phyloP scores from a whole-genome alignment of 208 protist species.

The Acanthamoeba quina region DNA sequence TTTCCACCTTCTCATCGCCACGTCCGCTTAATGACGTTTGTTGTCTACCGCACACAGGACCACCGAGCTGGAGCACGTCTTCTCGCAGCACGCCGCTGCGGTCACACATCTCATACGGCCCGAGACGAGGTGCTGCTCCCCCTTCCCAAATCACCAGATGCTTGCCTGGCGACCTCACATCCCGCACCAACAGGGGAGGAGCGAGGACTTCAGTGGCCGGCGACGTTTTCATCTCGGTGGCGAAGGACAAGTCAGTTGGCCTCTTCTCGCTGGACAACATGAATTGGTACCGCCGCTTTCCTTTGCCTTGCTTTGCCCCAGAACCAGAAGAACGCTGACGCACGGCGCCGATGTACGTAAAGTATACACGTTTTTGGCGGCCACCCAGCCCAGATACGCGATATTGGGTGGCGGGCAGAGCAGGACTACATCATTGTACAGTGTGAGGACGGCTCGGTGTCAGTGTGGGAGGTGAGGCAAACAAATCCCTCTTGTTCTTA shows the following conservation, averaged over 20 bases:
- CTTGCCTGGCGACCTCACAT: too few species aligned
- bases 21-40: neutral
- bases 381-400: constrained; percentile 1
- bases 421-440: constrained; percentile 69
- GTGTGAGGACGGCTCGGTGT: constrained; percentile 62
- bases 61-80: constrained; percentile 1
- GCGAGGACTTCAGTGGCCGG: neutral
- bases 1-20: neutral
- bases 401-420: constrained; percentile 7
- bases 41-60: neutral
- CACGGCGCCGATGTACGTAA: neutral
- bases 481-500: neutral
- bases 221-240: constrained; percentile 56
- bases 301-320: too few species aligned
- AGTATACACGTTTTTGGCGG: constrained; percentile 56
- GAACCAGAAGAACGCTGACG: too few species aligned
- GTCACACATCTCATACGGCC: constrained; percentile 68
- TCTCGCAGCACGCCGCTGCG: constrained; percentile 6
- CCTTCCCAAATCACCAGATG: too few species aligned
- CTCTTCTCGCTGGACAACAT: constrained; percentile 60
- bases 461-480: constrained; percentile 41
- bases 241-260: constrained; percentile 50
- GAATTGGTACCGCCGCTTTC: constrained; percentile 53
- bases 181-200: neutral
- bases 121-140: neutral